phyloP scores from a whole-genome alignment of 1,284 basidiomycete genomes.

The Leccinum griseonigrum region DNA sequence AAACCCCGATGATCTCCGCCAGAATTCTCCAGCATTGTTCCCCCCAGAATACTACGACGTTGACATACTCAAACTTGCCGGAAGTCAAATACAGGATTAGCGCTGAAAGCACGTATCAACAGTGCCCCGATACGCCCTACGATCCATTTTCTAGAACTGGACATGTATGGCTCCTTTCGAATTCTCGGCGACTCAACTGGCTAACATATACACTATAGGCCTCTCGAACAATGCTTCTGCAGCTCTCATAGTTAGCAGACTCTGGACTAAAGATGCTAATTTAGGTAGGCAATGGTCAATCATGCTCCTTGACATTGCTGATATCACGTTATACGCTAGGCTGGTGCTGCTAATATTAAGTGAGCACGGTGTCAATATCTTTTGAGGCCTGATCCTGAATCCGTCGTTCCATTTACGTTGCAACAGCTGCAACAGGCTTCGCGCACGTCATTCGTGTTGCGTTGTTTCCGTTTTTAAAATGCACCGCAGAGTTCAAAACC shows the following conservation, averaged over 20 bases:
- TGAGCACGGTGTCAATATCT: constrained; percentile 24
- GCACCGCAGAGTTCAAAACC: constrained; percentile 39
- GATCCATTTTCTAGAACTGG: constrained; percentile 40
- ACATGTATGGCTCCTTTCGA: constrained; percentile 26
- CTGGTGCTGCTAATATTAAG: constrained; percentile 66
- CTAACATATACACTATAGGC: constrained; percentile 34
- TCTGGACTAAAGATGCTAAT: constrained; percentile 46
- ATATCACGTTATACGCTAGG: constrained; percentile 34
- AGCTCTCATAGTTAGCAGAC: constrained; percentile 50
- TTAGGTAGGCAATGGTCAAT: constrained; percentile 44
- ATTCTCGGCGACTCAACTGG: not conserved
- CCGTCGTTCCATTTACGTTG: not conserved
- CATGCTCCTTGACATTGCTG: not conserved
- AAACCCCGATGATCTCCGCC: constrained; percentile 56
- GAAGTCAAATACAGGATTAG: constrained; percentile 47
- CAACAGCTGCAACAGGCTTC: constrained; percentile 62
- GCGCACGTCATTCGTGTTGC: constrained; percentile 27
- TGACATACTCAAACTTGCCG: constrained; percentile 40
- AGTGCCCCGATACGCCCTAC: constrained; percentile 45
- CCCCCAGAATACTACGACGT: constrained; percentile 51
- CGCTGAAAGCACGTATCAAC: constrained; percentile 44
- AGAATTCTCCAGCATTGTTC: constrained; percentile 46
- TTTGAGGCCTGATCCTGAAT: constrained; percentile 1
- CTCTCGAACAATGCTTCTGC: constrained; percentile 51
- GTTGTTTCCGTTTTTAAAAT: not conserved